A percentile compares a stretch with the other conserved stretches of the same genome.
These are phyloP conservation scores for Colletotrichum sidae DNA, from an alignment of 2,329 filamentous ascomycete genomes.

Conservation along the genomic window DNA sequence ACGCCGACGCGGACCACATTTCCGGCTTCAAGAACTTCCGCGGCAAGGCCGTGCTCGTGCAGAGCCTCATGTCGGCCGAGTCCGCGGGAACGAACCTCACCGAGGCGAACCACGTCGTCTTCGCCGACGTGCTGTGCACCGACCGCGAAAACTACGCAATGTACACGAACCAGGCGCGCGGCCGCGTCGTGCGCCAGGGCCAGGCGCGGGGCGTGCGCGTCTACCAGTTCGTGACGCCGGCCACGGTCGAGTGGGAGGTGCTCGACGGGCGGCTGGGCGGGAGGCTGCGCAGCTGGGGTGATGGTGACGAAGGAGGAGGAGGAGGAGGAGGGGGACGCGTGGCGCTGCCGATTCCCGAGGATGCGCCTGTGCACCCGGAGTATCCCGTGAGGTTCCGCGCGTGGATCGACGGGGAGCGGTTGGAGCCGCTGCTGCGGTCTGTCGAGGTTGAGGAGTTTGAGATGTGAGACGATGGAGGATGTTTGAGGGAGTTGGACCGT, in stretches of 20 bases:
- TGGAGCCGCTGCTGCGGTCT: slow-evolving; percentile 19
- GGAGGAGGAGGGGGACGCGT: not conserved
- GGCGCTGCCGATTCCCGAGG: slow-evolving; percentile 10
- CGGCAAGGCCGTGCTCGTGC: slow-evolving; percentile 47
- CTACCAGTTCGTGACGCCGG: slow-evolving; percentile 52
- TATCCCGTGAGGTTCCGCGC: slow-evolving; percentile 22
- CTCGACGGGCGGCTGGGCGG: slow-evolving; percentile 39
- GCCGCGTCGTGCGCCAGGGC: slow-evolving; percentile 52
- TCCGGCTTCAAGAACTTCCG: slow-evolving; percentile 43
- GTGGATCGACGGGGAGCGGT: not conserved
- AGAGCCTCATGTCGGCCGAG: slow-evolving; percentile 51
- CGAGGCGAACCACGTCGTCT: slow-evolving; percentile 56
- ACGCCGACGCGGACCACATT: slow-evolving; percentile 32
- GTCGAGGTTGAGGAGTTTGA: slow-evolving; percentile 30
- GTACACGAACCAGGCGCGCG: slow-evolving; percentile 54
- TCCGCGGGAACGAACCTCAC: slow-evolving; percentile 56
- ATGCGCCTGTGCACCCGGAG: not conserved
- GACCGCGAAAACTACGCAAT: slow-evolving; percentile 48
- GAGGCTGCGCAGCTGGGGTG: slow-evolving; percentile 6
- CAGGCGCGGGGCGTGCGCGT: slow-evolving; percentile 52
- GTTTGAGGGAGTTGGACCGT: not conserved
- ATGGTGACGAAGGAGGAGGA: not conserved
- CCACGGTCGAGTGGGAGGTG: slow-evolving; percentile 55
- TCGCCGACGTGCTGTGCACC: slow-evolving; percentile 49
- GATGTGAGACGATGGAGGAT: not conserved